Evolutionary conservation across 2,329 filamentous ascomycete species (phyloP), one percentile per base, ranked within the genome.

Genomic region (Cladophialophora carrionii): DNA sequence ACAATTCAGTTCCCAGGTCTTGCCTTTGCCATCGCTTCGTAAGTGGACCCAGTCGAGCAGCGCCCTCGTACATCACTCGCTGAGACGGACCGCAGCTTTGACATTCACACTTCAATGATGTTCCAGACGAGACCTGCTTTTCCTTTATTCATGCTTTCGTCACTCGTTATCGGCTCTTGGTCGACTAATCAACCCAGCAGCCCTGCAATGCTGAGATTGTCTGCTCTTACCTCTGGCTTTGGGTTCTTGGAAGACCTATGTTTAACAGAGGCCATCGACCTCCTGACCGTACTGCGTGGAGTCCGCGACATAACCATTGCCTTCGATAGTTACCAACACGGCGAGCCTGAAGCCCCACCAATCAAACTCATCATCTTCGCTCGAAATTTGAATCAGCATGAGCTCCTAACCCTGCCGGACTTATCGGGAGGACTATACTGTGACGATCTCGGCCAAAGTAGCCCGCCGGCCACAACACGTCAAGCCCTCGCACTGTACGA

Each of bases 351-450:
- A 32, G 61, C 61, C 5, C 61, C 61, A 7, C 43, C 34, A 6
- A 56, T 62, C 61, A 62, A 52, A 56, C n/a, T 51, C n/a, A 62
- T 62, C 53, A 62, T 62, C 52, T 62, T 62, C n/a, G 61, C 61
- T 14, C 61, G 61, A 24, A 62, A 62, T 20, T 88, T 99, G 72
- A 95, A 99, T 86, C 98, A 99, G 87, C 95, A 99, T 86, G 95
- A 98, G 68, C 82, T 99, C 71, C 93, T 98, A 76, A 99, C 98
- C 80, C 88, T 99, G 77, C 98, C 95, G 61, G 95, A 99, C 85
- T 83, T 99, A 73, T 95, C 95, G 1, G 20, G 17, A 22, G 53
- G 51, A 17, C 22, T 56, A 14, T 62, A 34, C 20, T 56, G 51
- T 22, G 20, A 32, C 41, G 29, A 29, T 7, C 31, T n/a, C 12